phyloP scores from a whole-genome alignment of 176 grass and related monocot genomes.

The Tillandsia leiboldiana region DNA sequence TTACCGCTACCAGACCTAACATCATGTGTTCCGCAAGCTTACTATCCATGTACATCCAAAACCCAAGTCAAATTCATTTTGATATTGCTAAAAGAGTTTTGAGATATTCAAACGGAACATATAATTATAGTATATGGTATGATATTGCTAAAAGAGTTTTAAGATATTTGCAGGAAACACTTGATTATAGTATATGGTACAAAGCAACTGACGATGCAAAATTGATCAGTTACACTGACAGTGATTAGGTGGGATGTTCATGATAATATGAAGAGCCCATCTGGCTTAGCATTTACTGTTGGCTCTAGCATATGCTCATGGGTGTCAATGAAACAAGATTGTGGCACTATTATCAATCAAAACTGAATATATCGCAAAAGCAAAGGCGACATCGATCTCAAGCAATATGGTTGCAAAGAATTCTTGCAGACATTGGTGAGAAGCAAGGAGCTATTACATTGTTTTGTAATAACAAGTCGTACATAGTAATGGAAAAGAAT shows the following conservation, averaged over 20 bases:
- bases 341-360: background rate
- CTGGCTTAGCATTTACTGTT: constrained; percentile 1
- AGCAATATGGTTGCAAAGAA: too few relatives aligned
- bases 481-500: too few relatives aligned
- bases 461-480: constrained; percentile 4
- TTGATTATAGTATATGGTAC: background rate
- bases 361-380: constrained; percentile 14
- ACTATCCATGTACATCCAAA: background rate
- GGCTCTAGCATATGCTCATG: background rate
- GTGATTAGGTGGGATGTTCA: constrained; percentile 2
- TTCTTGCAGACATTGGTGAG: background rate
- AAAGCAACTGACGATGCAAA: background rate
- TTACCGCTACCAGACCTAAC: background rate
- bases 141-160: too few relatives aligned
- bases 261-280: constrained; percentile 8
- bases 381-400: too few relatives aligned
- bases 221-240: background rate
- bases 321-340: background rate
- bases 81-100: constrained; percentile 1
- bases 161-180: too few relatives aligned
- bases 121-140: too few relatives aligned
- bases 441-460: background rate
- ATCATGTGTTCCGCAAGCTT: background rate
- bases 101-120: background rate
- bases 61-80: constrained; percentile 8